Base-by-base conservation (phyloP, 495 filamentous ascomycete genomes). In the Baudoinia panamericana region DNA sequence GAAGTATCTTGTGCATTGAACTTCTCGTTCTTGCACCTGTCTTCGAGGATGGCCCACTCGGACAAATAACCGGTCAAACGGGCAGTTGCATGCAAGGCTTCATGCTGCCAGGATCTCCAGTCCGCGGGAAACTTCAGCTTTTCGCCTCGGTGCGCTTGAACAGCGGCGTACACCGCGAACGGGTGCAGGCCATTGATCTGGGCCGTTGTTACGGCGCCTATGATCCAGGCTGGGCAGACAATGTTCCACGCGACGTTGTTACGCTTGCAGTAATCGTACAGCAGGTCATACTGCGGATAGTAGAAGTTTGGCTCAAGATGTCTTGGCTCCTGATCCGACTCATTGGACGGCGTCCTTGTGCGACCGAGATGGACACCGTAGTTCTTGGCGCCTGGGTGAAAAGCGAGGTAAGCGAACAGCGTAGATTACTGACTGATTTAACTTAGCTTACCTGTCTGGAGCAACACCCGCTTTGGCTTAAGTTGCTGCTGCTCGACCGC, bases 261-360 rank as follows among this genome's bases (percentile, higher is more conserved):
- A 0, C 50, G 43, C 1, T 42, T 30, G 47, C 59, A 63, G 48
- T 54, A 73, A 2, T 45, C 15, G 5, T 34, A 43, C 0, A 71
- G 55, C 15, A 52, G 27, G 45, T 73, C 65, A 54, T 72, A 62
- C 56, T 72, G 68, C 3, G 51, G 49, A 48, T 67, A 70, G 58
- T 72, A 72, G 55, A 71, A 72, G 51, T 72, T 73, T 5, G 55
- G 55, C 30, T 59, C 61, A 5, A 63, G 30, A n/a, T n/a, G n/a
- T 1, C 30, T 35, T 9, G 68, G 52, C 4, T 65, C 63, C 7
- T 62, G 61, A 45, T 65, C 59, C 20, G 53, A 53, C 51, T 72
- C 68, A 32, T 59, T 54, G 28, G 56, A 56, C 0, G 68, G 70
- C 18, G 57, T 41, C 6, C 46, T 41, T 0, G 61, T 41, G 0